Evolutionary conservation across 164 flowering plant species (phyloP), one percentile per base, ranked within the genome.

Genomic region (Kalanchoe fedtschenkoi): DNA sequence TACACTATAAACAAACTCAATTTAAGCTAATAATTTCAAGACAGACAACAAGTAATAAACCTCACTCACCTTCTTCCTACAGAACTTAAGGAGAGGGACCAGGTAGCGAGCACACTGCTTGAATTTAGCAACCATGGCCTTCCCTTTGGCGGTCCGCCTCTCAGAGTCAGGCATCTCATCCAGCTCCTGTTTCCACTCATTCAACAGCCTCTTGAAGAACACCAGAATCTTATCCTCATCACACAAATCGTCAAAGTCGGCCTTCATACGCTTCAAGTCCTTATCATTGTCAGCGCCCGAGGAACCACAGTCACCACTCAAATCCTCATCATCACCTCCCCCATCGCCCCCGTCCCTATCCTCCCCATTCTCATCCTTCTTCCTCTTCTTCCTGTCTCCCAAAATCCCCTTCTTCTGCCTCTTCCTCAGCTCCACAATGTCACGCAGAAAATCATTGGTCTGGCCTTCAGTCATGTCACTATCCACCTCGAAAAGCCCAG

Each of bases 391-490:
- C 80, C 87, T 63, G 32, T 82, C 88, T 63, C 90, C 75, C 80
- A 83, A 0, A 15, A 84, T 77, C 73, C 97, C 97, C 2, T 81
- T 74, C 77, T 87, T 93, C 80, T 93, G 99, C 76, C 99, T 73
- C 79, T 89, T 91, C 75, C 83, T 74, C 70, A 95, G 63, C 80
- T 91, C 96, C 21, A 76, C 83, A 19, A 95, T 95, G 57, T 95
- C 97, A 0, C 99, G 74, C 29, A 95, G 70, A 59, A 95, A 95
- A 62, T 95, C 97, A 59, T 95, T 95, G 0, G 99, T 91, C 70
- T 95, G 99, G 14, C 99, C 99, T 58, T 95, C 99, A 0, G 90
- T 91, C 91, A 95, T 84, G 62, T 95, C 99, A 59, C 83, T 83
- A 42, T 95, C 99, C 5, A 91, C 85, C 78, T 95, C 99, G 62